Evolutionary conservation across 75 land plant species (phyloP).

Genomic region (Pseudotsuga menziesii): DNA sequence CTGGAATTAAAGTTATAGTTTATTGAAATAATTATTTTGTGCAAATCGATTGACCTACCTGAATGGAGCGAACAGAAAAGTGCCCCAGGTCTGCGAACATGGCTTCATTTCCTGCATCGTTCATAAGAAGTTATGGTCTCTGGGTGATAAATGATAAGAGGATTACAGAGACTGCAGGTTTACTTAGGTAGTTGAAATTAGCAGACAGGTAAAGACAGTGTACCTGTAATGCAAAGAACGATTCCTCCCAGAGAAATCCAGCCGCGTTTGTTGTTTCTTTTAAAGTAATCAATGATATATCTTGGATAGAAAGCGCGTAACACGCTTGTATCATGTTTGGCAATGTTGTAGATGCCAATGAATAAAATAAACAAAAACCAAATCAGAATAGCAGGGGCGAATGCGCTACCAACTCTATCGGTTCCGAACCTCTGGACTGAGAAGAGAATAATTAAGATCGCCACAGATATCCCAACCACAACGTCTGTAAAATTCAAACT

Average conservation of each 20-base stretch:
- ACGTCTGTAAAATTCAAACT: conserved; percentile 20
- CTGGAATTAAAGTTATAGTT: no score
- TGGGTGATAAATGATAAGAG: not conserved
- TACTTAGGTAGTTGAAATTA: not conserved
- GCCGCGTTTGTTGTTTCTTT: conserved; percentile 13
- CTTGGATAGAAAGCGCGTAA: conserved; percentile 37
- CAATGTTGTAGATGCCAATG: conserved; percentile 37
- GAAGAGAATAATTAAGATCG: conserved; percentile 32
- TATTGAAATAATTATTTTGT: no score
- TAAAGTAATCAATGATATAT: conserved; percentile 37
- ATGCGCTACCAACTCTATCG: conserved; percentile 36
- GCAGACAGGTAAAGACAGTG: no score
- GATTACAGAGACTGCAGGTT: not conserved
- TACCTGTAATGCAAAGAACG: conserved; percentile 46
- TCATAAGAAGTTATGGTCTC: not conserved
- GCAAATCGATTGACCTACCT: conserved; percentile 16
- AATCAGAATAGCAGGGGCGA: conserved; percentile 34
- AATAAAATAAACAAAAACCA: conserved; percentile 41
- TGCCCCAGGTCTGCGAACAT: conserved; percentile 84
- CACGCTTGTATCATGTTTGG: conserved; percentile 41
- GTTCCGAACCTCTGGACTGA: conserved; percentile 44
- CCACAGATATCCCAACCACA: conserved; percentile 28
- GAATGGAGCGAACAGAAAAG: conserved; percentile 52
- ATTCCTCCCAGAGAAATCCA: conserved; percentile 60
- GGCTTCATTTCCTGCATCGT: conserved; percentile 58